Evolutionary conservation across 2,329 filamentous ascomycete species (phyloP).

Genomic region (Alternaria brassicae): DNA sequence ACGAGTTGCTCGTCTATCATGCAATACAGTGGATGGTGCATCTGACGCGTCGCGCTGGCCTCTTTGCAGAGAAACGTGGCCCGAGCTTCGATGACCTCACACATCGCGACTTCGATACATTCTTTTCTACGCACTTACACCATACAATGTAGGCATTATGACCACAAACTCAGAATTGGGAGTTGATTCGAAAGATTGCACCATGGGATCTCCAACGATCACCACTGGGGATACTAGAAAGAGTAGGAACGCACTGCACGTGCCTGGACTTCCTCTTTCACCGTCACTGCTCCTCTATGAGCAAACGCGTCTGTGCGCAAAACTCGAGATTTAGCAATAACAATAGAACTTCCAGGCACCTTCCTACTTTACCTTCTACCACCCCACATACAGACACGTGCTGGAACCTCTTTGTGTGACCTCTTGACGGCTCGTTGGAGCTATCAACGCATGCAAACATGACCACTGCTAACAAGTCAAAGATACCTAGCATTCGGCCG

Average conservation of each 20-base stretch:
- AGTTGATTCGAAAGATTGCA: fast-evolving
- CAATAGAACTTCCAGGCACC: constrained; percentile 2
- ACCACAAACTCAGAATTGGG: fast-evolving
- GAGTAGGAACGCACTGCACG: not conserved
- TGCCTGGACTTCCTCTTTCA: constrained; percentile 15
- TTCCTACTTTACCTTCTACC: not conserved
- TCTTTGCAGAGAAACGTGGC: constrained; percentile 12
- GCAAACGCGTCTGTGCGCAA: not conserved
- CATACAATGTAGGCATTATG: not conserved
- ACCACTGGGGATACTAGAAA: not conserved
- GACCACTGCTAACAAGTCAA: constrained; percentile 11
- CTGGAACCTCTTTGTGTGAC: not conserved
- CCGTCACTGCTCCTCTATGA: constrained; percentile 5
- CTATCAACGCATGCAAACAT: constrained; percentile 10
- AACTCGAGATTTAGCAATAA: not conserved
- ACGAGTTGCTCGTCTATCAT: constrained; percentile 19
- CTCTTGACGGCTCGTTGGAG: constrained; percentile 10
- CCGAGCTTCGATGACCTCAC: constrained; percentile 18
- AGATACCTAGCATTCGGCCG: constrained; percentile 14
- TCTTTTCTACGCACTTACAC: not conserved
- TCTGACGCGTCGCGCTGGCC: constrained; percentile 31
- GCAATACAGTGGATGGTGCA: constrained; percentile 11
- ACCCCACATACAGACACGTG: not conserved
- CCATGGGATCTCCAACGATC: not conserved
- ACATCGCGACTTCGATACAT: constrained; percentile 6